These are phyloP conservation scores for Talaromyces pinophilus DNA, from an alignment of 2,329 filamentous ascomycete genomes.

Conservation along the genomic window DNA sequence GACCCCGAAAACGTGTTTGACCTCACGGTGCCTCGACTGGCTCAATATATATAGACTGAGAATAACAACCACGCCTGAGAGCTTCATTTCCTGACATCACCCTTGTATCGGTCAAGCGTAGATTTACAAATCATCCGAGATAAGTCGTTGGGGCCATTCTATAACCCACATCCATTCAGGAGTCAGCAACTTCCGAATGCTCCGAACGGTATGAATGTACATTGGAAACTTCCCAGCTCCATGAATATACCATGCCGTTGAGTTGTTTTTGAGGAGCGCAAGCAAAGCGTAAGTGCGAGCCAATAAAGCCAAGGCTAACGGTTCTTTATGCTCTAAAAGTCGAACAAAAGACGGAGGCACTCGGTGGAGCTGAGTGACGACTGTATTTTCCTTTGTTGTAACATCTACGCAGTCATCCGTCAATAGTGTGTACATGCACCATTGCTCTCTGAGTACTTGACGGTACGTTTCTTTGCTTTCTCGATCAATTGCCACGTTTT, in stretches of 20 bases:
- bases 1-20: conserved; percentile 42
- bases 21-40: conserved; percentile 16
- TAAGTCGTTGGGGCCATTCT: conserved; percentile 17
- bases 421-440: conserved; percentile 8
- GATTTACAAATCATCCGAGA: not conserved
- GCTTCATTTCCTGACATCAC: not conserved
- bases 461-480: conserved; percentile 13
- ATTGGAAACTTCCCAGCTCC: conserved; percentile 12
- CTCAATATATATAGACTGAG: conserved; percentile 6
- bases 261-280: not conserved
- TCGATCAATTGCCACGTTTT: not conserved
- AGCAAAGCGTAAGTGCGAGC: conserved; percentile 14
- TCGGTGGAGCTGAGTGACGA: conserved; percentile 17
- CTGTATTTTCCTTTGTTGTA: conserved; percentile 11
- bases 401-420: conserved; percentile 7
- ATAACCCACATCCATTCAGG: conserved; percentile 16
- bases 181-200: not conserved
- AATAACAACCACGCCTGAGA: not conserved
- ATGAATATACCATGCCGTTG: conserved; percentile 21
- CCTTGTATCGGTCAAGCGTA: not conserved
- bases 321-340: conserved; percentile 12
- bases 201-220: not conserved
- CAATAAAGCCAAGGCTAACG: conserved; percentile 15
- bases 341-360: conserved; percentile 4
- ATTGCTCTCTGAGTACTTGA: not conserved